Percentiles rank a stretch among this genome's conserved stretches.
These are phyloP conservation scores for Furcasterigmium sp. DNA, from an alignment of 2,329 filamentous ascomycete genomes.

Conservation along the genomic window DNA sequence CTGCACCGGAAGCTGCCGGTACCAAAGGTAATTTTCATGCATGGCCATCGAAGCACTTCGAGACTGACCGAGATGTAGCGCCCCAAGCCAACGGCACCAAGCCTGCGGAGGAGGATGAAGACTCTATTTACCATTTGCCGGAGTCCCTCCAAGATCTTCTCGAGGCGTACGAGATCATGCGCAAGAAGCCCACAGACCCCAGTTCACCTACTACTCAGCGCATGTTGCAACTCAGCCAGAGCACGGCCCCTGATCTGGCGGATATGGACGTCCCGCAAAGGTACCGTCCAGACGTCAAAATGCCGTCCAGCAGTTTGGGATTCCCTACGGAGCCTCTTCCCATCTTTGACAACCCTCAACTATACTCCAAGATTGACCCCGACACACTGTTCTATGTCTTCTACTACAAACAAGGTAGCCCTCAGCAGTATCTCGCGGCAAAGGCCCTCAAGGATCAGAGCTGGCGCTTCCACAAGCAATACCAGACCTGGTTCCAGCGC, in stretches of 20 bases:
- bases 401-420: constrained; percentile 95
- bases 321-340: constrained; percentile 90
- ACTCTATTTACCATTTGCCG: constrained; percentile 90
- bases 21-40: too few relatives aligned
- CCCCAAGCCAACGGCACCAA: constrained; percentile 44
- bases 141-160: constrained; percentile 84
- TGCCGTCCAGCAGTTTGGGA: constrained; percentile 56
- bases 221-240: constrained; percentile 71
- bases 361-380: constrained; percentile 87
- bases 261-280: constrained; percentile 80
- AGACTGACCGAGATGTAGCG: constrained; percentile 16
- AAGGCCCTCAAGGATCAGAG: constrained; percentile 98
- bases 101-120: constrained; percentile 54
- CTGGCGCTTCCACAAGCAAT: constrained; percentile 99
- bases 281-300: constrained; percentile 78
- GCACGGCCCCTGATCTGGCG: constrained; percentile 64
- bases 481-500: constrained; percentile 98
- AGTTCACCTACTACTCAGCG: constrained; percentile 63
- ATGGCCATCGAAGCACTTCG: too few relatives aligned
- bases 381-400: constrained; percentile 98
- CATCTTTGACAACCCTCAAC: constrained; percentile 83
- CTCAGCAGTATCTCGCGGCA: constrained; percentile 91
- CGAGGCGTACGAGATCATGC: constrained; percentile 82
- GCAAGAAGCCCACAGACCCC: constrained; percentile 58
- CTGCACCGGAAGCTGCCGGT: constrained; percentile 34